Evolutionary conservation across 768 basidiomycete species (phyloP).

Genomic region (Termitomyces eurrhizus): DNA sequence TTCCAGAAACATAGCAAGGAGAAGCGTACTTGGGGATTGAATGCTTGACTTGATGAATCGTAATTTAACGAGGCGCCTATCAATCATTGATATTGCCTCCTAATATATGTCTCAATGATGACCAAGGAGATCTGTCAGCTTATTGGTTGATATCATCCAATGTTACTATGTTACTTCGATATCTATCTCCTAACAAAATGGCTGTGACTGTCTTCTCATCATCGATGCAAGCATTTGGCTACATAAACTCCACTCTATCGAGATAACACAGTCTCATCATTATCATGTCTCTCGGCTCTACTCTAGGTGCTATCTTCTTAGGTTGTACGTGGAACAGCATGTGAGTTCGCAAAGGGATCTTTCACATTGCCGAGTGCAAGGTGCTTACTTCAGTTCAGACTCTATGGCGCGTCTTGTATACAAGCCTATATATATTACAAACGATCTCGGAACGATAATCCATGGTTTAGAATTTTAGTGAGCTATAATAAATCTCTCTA

Average conservation of each 20-base stretch:
- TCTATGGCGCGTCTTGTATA: constrained; percentile 4
- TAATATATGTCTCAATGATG: too few species aligned
- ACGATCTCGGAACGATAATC: background rate
- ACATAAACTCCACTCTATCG: background rate
- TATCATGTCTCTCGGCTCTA: background rate
- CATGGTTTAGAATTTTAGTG: constrained; percentile 1
- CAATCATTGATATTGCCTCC: too few species aligned
- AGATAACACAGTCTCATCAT: background rate
- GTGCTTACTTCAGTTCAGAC: background rate
- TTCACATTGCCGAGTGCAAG: too few species aligned
- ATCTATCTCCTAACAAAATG: background rate
- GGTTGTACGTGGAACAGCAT: background rate
- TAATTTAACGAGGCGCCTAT: background rate
- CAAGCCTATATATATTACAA: constrained; percentile 6
- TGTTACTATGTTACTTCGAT: background rate
- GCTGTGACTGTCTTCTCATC: background rate
- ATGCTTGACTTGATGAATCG: background rate
- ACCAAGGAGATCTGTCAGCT: background rate
- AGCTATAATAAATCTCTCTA: background rate
- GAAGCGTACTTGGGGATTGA: background rate
- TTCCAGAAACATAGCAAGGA: background rate
- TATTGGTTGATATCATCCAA: background rate
- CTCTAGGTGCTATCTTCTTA: constrained; percentile 1
- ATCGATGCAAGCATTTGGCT: background rate
- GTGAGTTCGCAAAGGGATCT: background rate